A percentile compares a stretch with the other conserved stretches of the same genome.
phyloP scores from a whole-genome alignment of 2,329 filamentous ascomycete species.

The Exutisphaerella laricina region DNA sequence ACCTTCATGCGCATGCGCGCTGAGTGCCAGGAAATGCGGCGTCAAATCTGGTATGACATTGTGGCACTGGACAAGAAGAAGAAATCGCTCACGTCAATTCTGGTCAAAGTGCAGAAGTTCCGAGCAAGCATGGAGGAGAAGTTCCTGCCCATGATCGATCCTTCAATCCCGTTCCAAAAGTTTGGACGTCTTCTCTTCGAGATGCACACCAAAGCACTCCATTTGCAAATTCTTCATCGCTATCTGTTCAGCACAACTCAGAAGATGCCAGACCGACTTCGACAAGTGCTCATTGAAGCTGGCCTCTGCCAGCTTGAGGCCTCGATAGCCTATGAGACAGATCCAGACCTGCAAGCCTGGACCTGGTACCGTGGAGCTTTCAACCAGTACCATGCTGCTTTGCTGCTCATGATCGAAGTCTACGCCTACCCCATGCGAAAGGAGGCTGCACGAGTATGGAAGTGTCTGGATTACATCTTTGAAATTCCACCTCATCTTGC shows the following conservation, averaged over 20 bases:
- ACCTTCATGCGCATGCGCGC: conserved; percentile 64
- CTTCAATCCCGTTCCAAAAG: conserved; percentile 55
- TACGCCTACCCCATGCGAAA: conserved; percentile 53
- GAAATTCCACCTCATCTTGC: conserved; percentile 50
- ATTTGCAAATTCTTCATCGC: conserved; percentile 63
- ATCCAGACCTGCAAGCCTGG: conserved; percentile 53
- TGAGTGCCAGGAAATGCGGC: conserved; percentile 67
- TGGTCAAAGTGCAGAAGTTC: conserved; percentile 66
- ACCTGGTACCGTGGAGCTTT: conserved; percentile 66
- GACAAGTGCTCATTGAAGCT: conserved; percentile 58
- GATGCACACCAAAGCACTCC: conserved; percentile 57
- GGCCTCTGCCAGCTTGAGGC: conserved; percentile 52
- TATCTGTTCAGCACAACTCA: conserved; percentile 51
- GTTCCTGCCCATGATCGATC: conserved; percentile 60
- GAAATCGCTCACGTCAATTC: conserved; percentile 56
- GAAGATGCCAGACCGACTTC: conserved; percentile 57
- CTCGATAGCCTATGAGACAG: conserved; percentile 50
- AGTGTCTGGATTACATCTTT: conserved; percentile 67
- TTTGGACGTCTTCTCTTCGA: conserved; percentile 61
- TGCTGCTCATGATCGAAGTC: conserved; percentile 63
- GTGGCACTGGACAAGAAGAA: conserved; percentile 58
- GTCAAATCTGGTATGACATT: conserved; percentile 64
- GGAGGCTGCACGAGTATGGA: conserved; percentile 63
- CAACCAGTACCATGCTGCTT: conserved; percentile 65
- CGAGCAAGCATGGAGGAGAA: conserved; percentile 58